Evolutionary conservation across 2,329 filamentous ascomycete genomes (phyloP).

Genomic region (Paradendryphiella salina): DNA sequence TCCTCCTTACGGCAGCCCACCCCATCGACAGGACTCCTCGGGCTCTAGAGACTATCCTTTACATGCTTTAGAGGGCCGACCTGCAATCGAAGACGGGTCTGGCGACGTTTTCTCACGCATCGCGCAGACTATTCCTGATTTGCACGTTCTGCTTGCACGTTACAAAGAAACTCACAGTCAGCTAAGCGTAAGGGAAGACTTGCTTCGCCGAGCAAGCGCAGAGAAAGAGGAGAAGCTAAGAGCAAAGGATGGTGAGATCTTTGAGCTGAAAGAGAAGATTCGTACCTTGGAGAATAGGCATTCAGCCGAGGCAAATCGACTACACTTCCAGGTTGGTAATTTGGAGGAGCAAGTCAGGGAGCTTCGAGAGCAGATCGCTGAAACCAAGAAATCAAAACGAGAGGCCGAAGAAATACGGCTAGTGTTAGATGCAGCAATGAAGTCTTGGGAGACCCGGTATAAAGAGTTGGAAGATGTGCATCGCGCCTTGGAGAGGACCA

Average conservation of each 20-base stretch:
- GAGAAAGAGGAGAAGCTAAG: slow-evolving; percentile 57
- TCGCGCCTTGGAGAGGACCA: slow-evolving; percentile 45
- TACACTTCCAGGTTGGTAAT: slow-evolving; percentile 56
- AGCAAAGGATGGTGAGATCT: slow-evolving; percentile 58
- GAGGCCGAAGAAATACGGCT: slow-evolving; percentile 41
- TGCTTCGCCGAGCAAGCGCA: slow-evolving; percentile 54
- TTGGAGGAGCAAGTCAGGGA: slow-evolving; percentile 59
- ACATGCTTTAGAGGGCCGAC: slow-evolving; percentile 37
- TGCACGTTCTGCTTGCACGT: slow-evolving; percentile 46
- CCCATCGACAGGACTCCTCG: slow-evolving; percentile 45
- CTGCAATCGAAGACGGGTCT: slow-evolving; percentile 43
- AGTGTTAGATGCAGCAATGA: slow-evolving; percentile 40
- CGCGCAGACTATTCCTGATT: slow-evolving; percentile 45
- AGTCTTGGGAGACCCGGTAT: slow-evolving; percentile 50
- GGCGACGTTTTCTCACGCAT: slow-evolving; percentile 47
- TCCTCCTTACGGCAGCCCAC: slow-evolving; percentile 41
- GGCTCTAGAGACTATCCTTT: slow-evolving; percentile 42
- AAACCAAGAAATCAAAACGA: slow-evolving; percentile 50
- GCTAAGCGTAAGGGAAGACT: slow-evolving; percentile 54
- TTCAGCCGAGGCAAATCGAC: slow-evolving; percentile 55
- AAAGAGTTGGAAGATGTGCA: slow-evolving; percentile 49
- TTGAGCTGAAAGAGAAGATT: slow-evolving; percentile 56
- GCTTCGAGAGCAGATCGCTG: slow-evolving; percentile 52
- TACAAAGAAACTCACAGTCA: slow-evolving; percentile 58
- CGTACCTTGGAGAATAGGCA: slow-evolving; percentile 55